Conservation (phyloP, 2,329 filamentous ascomycete species). For the Fonsecaea multimorphosa region DNA sequence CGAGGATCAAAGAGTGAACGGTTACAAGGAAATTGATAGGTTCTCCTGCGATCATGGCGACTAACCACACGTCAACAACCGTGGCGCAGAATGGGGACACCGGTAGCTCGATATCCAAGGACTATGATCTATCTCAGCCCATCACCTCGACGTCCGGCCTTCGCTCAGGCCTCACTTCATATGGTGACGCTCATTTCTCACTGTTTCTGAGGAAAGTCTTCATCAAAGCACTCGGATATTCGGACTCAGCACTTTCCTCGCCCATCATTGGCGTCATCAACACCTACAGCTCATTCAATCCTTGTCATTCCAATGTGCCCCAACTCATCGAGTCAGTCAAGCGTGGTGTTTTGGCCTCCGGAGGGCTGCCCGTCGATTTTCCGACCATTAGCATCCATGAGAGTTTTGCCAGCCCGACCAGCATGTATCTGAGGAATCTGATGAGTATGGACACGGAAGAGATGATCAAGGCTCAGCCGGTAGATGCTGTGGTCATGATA, state of each 20-base stretch:
- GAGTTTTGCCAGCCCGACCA: slow-evolving; percentile 71
- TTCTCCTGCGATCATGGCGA: slow-evolving; percentile 6
- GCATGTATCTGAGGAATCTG: slow-evolving; percentile 75
- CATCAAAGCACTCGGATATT: slow-evolving; percentile 77
- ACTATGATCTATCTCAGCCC: slow-evolving; percentile 66
- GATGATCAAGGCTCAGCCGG: slow-evolving; percentile 74
- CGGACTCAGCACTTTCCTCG: slow-evolving; percentile 71
- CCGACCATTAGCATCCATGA: slow-evolving; percentile 76
- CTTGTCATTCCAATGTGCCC: slow-evolving; percentile 74
- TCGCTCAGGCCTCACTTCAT: slow-evolving; percentile 69
- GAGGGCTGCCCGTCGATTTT: slow-evolving; percentile 73
- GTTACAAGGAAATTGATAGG: neutral
- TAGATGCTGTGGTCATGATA: slow-evolving; percentile 71
- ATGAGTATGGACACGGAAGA: slow-evolving; percentile 84
- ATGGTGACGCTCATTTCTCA: slow-evolving; percentile 76
- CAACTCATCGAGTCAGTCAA: slow-evolving; percentile 74
- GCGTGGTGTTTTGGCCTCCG: slow-evolving; percentile 69
- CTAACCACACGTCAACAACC: slow-evolving; percentile 3
- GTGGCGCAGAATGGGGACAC: slow-evolving; percentile 1
- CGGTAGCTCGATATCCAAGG: slow-evolving; percentile 34
- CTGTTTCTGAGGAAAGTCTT: slow-evolving; percentile 77
- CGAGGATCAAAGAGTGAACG: neutral
- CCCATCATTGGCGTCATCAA: slow-evolving; percentile 78
- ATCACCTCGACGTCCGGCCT: slow-evolving; percentile 62
- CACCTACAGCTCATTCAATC: slow-evolving; percentile 75